Percentiles rank a stretch among this genome's conserved stretches.
These are phyloP conservation scores for Trichocladium uniseriatum DNA, from an alignment of 495 filamentous ascomycete species.

Conservation along the genomic window DNA sequence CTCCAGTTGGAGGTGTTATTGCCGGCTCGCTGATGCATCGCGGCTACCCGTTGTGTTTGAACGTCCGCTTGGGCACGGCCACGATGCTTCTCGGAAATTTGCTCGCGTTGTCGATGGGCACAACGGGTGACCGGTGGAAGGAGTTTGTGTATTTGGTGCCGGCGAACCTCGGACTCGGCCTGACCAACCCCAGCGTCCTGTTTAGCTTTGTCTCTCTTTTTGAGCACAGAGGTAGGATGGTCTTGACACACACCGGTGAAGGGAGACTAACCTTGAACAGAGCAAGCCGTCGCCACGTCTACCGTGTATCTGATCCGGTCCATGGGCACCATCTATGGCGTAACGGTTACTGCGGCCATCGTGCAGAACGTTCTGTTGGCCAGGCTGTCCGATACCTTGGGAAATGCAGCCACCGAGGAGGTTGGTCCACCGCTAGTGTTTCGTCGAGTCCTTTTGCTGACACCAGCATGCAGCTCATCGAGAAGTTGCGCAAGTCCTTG, in stretches of 20 bases:
- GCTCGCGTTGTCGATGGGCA: constrained; percentile 44
- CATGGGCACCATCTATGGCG: constrained; percentile 55
- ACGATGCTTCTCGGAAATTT: constrained; percentile 53
- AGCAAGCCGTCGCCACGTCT: constrained; percentile 57
- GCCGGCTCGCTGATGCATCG: constrained; percentile 55
- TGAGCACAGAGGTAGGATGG: constrained; percentile 50
- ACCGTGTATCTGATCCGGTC: constrained; percentile 57
- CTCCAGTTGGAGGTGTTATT: constrained; percentile 50
- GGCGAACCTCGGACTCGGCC: constrained; percentile 54
- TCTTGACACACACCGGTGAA: no score
- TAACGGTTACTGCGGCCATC: constrained; percentile 52
- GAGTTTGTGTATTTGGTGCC: constrained; percentile 53
- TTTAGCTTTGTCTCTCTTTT: constrained; percentile 57
- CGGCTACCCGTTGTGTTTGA: constrained; percentile 46
- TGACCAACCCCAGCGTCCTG: constrained; percentile 53
- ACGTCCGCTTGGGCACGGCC: constrained; percentile 47
- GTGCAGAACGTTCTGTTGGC: constrained; percentile 52
- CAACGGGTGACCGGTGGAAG: constrained; percentile 49
- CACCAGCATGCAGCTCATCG: constrained; percentile 32
- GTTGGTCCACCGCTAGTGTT: constrained; percentile 11
- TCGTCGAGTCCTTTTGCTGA: neutral
- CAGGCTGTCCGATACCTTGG: constrained; percentile 43
- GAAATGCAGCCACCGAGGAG: constrained; percentile 28
- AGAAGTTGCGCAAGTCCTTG: constrained; percentile 46
- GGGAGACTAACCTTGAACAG: constrained; percentile 29